Evolutionary conservation across 768 basidiomycete species (phyloP).

Genomic region (Russula emetica): DNA sequence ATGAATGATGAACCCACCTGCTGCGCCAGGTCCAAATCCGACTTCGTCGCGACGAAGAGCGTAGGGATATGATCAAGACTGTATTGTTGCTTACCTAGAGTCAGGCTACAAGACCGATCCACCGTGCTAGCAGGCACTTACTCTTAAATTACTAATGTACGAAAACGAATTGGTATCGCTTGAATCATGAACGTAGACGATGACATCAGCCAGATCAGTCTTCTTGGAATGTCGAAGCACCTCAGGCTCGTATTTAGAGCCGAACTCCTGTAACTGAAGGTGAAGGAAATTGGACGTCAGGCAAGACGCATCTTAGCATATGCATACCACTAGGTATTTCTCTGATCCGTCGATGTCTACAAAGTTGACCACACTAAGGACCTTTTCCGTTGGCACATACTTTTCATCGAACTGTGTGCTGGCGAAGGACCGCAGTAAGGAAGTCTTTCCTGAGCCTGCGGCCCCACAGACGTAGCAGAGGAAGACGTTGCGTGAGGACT

Average conservation of each 20-base stretch:
- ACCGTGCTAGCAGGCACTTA: conserved; percentile 37
- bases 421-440: conserved; percentile 77
- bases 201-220: conserved; percentile 88
- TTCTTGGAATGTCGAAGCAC: conserved; percentile 85
- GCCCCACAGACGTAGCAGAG: conserved; percentile 92
- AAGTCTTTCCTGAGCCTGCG: conserved; percentile 93
- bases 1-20: conserved; percentile 51
- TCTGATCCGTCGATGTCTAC: conserved; percentile 94
- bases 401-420: conserved; percentile 68
- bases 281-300: conserved; percentile 13
- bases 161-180: conserved; percentile 99
- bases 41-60: conserved; percentile 97
- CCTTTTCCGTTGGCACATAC: conserved; percentile 87
- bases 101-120: conserved; percentile 19
- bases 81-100: conserved; percentile 80
- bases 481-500: conserved; percentile 87
- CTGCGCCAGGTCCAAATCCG: conserved; percentile 92
- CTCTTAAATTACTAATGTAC: conserved; percentile 94
- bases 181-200: conserved; percentile 94
- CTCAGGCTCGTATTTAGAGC: conserved; percentile 91
- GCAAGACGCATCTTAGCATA: background rate
- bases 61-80: conserved; percentile 92
- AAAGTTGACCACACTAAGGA: conserved; percentile 88
- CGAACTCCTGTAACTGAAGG: conserved; percentile 92
- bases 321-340: conserved; percentile 84